These are phyloP conservation scores for Paramecium sonneborni DNA, from an alignment of 73 alveolate genomes.

Conservation along the genomic window DNA sequence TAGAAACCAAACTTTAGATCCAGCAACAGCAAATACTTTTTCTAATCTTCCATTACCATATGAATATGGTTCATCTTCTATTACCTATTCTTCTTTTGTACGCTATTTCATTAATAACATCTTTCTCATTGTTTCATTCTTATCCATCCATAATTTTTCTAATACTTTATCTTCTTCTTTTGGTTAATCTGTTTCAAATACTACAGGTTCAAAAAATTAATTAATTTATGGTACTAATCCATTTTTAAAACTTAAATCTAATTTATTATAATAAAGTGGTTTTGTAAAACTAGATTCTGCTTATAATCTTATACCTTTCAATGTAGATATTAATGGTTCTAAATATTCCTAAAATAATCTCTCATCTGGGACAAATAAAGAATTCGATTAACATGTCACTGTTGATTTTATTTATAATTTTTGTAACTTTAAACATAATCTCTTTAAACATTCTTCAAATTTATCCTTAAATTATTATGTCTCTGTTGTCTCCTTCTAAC, in stretches of 20 bases:
- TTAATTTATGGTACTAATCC: not conserved
- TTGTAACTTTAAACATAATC: not conserved
- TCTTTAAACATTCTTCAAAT: not conserved
- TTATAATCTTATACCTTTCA: not conserved
- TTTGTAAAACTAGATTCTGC: not conserved
- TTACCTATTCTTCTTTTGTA: not conserved
- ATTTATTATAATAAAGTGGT: not conserved
- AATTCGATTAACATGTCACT: not conserved
- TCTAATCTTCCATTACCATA: conserved; percentile 19
- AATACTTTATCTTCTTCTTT: not conserved
- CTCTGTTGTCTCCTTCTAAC: not conserved
- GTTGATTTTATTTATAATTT: not conserved
- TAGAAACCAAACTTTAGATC: not conserved
- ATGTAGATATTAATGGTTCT: not conserved
- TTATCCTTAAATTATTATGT: not conserved
- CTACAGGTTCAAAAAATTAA: not conserved
- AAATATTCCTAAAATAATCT: not conserved
- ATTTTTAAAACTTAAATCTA: not conserved
- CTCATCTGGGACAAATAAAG: not conserved
- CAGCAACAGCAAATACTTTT: not conserved
- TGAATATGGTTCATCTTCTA: not conserved
- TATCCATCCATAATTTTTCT: not conserved
- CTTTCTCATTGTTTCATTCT: not conserved
- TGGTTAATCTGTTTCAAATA: not conserved
- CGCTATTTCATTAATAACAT: not conserved